Conservation (phyloP, 345 rosid species). For the Moringa oleifera region DNA sequence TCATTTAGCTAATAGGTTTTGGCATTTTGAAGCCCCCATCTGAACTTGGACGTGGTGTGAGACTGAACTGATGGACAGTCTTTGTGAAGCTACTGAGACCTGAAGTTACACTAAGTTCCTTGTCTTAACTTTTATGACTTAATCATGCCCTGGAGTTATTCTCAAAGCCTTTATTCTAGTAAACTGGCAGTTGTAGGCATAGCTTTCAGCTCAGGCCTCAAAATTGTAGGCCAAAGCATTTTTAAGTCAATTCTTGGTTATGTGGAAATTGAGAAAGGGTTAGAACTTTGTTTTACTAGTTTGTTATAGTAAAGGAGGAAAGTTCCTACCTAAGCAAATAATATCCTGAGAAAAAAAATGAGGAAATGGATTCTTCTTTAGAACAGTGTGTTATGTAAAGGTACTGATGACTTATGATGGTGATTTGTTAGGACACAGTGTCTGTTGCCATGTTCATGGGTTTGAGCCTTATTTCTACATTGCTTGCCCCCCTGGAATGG, state of each 20-base stretch:
- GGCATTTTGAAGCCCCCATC: background rate
- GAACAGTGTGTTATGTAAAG: background rate
- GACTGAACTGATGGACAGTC: background rate
- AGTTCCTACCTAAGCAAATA: background rate
- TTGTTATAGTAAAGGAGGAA: background rate
- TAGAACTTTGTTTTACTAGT: too few species aligned
- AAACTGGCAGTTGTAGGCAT: background rate
- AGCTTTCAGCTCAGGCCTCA: background rate
- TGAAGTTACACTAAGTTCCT: background rate
- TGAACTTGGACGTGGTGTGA: background rate
- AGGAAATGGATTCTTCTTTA: background rate
- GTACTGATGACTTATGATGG: slow-evolving; percentile 4
- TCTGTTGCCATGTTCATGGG: slow-evolving; percentile 93
- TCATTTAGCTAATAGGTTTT: background rate
- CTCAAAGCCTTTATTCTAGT: background rate
- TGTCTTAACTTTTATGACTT: too few species aligned
- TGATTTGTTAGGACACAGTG: slow-evolving; percentile 66
- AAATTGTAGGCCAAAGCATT: too few species aligned
- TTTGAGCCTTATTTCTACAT: slow-evolving; percentile 96
- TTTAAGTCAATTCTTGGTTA: background rate
- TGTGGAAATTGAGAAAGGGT: background rate
- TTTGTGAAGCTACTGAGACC: background rate
- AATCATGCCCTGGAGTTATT: background rate
- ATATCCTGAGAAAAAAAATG: background rate
- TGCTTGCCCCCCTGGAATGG: slow-evolving; percentile 86